Evolutionary conservation across 2,329 filamentous ascomycete genomes (phyloP).

Genomic region (Hymenotorrendiella dingleyae): DNA sequence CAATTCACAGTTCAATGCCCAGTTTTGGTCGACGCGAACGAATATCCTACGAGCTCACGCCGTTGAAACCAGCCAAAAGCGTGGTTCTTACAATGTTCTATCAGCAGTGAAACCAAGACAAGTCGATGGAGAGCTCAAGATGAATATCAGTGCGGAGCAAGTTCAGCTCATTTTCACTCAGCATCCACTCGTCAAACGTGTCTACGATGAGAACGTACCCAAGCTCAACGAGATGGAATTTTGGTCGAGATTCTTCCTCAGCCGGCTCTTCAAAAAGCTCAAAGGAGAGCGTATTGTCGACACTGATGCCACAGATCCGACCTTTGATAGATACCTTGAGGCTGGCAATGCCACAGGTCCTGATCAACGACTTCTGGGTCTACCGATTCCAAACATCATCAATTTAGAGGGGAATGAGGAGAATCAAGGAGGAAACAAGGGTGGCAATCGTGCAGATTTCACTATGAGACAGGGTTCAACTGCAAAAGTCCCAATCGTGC

Average conservation of each 20-base stretch:
- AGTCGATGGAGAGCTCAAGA: conserved; percentile 66
- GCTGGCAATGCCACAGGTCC: conserved; percentile 56
- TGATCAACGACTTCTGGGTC: conserved; percentile 48
- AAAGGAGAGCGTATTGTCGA: conserved; percentile 83
- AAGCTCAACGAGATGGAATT: conserved; percentile 75
- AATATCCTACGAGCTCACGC: conserved; percentile 84
- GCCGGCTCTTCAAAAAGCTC: conserved; percentile 81
- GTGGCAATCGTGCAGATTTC: conserved; percentile 79
- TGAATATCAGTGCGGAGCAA: conserved; percentile 86
- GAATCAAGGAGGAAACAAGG: conserved; percentile 76
- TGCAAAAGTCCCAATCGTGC: conserved; percentile 80
- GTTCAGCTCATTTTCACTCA: conserved; percentile 90
- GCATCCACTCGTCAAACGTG: conserved; percentile 81
- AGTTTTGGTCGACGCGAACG: conserved; percentile 90
- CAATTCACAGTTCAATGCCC: conserved; percentile 73
- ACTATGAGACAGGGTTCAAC: conserved; percentile 77
- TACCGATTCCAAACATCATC: conserved; percentile 80
- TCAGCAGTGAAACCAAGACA: conserved; percentile 79
- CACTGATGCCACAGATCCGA: conserved; percentile 66
- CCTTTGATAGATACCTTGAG: conserved; percentile 82
- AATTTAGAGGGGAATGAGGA: conserved; percentile 92
- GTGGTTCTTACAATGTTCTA: conserved; percentile 88
- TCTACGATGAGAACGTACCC: conserved; percentile 91
- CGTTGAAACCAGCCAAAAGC: conserved; percentile 79
- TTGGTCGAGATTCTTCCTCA: conserved; percentile 92